Evolutionary conservation across 495 filamentous ascomycete genomes (phyloP).

Genomic region (Astrothelium macrocarpum): DNA sequence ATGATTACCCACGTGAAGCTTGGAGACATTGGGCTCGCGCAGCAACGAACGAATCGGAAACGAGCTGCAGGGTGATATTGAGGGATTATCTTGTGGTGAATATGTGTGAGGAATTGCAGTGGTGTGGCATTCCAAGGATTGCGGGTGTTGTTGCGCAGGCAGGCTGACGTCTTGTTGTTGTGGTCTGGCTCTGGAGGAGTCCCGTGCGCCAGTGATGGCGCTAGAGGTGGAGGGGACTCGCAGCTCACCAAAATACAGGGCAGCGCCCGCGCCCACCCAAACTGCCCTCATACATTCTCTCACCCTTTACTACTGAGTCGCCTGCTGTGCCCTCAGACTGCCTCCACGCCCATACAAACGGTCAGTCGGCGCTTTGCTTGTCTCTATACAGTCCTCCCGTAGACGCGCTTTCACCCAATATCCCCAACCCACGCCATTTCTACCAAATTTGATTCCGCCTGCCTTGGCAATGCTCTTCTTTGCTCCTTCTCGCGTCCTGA

Average conservation of each 20-base stretch:
- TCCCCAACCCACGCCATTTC: neutral
- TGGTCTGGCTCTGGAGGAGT: neutral
- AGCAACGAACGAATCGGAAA: no score
- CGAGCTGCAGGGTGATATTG: neutral
- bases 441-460: neutral
- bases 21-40: no score
- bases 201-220: conserved; percentile 5
- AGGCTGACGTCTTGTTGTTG: conserved; percentile 7
- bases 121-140: neutral
- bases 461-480: neutral
- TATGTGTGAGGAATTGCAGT: neutral
- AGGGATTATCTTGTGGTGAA: neutral
- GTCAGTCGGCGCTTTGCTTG: conserved; percentile 1
- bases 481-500: neutral
- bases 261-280: conserved; percentile 6
- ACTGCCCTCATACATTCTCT: conserved; percentile 7
- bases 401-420: neutral
- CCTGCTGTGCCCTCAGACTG: neutral
- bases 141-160: neutral
- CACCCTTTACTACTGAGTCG: conserved; percentile 6
- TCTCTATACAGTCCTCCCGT: neutral
- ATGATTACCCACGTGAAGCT: no score
- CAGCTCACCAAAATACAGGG: conserved; percentile 7
- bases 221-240: conserved; percentile 4
- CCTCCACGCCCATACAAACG: neutral